phyloP scores from a whole-genome alignment of 306 rosid species.

The Lathyrus aphaca region DNA sequence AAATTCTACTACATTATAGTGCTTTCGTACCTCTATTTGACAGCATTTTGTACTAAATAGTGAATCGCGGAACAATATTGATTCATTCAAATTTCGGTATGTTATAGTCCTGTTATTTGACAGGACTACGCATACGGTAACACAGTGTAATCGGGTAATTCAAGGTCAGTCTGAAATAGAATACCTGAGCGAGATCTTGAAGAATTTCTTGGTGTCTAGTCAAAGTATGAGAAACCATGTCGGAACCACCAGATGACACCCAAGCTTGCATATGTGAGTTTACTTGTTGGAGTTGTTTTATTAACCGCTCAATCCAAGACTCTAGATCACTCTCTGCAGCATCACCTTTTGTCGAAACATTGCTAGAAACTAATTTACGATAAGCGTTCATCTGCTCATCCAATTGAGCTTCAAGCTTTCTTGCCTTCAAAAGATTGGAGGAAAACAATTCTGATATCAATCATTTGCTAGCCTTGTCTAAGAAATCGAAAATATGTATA shows the following conservation, averaged over 20 bases:
- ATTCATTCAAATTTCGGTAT: too few species aligned
- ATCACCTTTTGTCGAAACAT: constrained; percentile 69
- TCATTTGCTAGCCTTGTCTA: constrained; percentile 12
- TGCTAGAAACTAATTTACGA: constrained; percentile 82
- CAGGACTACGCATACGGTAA: not conserved
- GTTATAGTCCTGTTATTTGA: too few species aligned
- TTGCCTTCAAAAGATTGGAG: constrained; percentile 59
- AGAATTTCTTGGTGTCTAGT: constrained; percentile 98
- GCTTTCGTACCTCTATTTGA: too few species aligned
- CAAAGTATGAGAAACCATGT: constrained; percentile 97
- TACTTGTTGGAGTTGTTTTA: constrained; percentile 92
- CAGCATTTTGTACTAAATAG: too few species aligned
- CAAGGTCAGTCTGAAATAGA: constrained; percentile 28
- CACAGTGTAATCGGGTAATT: not conserved
- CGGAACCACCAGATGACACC: constrained; percentile 96
- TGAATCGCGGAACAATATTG: too few species aligned
- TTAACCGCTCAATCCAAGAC: constrained; percentile 71
- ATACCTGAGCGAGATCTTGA: constrained; percentile 97
- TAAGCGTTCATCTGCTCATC: constrained; percentile 91
- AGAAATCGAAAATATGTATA: constrained; percentile 11
- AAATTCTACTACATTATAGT: too few species aligned
- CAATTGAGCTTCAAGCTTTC: constrained; percentile 95
- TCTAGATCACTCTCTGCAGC: constrained; percentile 69
- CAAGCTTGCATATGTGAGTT: constrained; percentile 97
- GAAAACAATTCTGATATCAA: constrained; percentile 30